Evolutionary conservation across 306 rosid genomes (phyloP).

Genomic region (Inga oerstediana): DNA sequence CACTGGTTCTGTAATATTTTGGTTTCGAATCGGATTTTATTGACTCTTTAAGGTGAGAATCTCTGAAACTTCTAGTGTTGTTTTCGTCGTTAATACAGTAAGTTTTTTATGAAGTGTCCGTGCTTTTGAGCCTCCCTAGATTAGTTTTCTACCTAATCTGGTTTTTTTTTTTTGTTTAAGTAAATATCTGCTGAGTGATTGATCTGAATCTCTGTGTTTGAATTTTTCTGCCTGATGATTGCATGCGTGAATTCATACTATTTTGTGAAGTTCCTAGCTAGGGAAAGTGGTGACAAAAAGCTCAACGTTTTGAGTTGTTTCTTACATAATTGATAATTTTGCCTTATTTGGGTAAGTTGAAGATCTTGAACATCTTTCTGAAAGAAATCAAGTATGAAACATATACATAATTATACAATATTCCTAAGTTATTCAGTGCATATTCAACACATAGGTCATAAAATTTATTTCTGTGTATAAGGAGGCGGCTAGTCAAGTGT

Average conservation of each 20-base stretch:
- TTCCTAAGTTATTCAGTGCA: neutral
- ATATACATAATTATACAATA: neutral
- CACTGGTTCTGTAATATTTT: slow-evolving; percentile 22
- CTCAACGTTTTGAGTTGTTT: slow-evolving; percentile 7
- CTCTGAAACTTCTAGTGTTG: neutral
- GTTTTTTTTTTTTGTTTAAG: slow-evolving; percentile 4
- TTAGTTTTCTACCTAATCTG: neutral
- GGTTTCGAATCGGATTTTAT: slow-evolving; percentile 29
- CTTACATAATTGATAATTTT: neutral
- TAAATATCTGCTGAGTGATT: neutral
- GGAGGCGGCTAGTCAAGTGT: neutral
- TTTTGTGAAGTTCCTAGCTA: neutral
- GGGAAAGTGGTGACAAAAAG: neutral
- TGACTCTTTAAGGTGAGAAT: slow-evolving; percentile 36
- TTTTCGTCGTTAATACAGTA: slow-evolving; percentile 19
- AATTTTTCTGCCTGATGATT: slow-evolving; percentile 1
- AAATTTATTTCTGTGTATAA: neutral
- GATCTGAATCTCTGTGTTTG: neutral
- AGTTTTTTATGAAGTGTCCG: neutral
- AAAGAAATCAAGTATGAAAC: neutral
- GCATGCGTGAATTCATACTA: neutral
- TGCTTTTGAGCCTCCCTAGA: neutral
- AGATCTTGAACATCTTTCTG: slow-evolving; percentile 7
- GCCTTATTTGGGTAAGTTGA: neutral
- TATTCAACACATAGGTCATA: neutral